Evolutionary conservation across 2,329 filamentous ascomycete genomes (phyloP).

Genomic region (Orbilia oligospora): DNA sequence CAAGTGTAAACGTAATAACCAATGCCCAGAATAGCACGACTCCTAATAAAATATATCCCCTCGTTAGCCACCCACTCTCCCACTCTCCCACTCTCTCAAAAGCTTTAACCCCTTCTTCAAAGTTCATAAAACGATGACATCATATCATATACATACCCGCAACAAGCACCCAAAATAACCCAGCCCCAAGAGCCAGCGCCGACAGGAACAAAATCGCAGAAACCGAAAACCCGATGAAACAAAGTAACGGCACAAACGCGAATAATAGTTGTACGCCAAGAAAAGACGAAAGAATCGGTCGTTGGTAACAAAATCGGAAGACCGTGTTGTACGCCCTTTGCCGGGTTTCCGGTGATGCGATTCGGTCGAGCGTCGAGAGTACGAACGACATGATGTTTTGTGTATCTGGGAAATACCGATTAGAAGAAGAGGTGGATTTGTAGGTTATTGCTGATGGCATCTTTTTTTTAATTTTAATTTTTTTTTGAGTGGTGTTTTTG

Average conservation of each 20-base stretch:
- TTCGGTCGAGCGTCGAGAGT: constrained; percentile 33
- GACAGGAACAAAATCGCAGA: constrained; percentile 30
- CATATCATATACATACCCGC: constrained; percentile 36
- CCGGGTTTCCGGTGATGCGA: constrained; percentile 36
- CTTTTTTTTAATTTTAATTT: too few species aligned
- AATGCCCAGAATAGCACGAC: constrained; percentile 51
- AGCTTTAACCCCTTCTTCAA: neutral
- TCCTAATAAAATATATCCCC: neutral
- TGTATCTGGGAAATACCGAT: constrained; percentile 24
- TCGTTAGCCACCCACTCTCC: constrained; percentile 8
- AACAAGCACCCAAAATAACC: constrained; percentile 45
- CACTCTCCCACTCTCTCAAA: too few species aligned
- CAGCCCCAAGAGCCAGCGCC: constrained; percentile 33
- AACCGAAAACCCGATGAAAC: constrained; percentile 43
- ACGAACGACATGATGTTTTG: constrained; percentile 55
- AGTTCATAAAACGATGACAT: constrained; percentile 31
- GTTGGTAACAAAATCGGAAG: constrained; percentile 50
- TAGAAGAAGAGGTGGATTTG: neutral
- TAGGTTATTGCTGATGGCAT: constrained; percentile 28
- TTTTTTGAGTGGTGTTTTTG: too few species aligned
- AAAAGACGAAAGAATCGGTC: constrained; percentile 47
- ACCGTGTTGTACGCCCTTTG: constrained; percentile 18
- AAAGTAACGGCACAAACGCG: constrained; percentile 40
- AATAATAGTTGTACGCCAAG: constrained; percentile 41
- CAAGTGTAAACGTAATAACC: constrained; percentile 46